Evolutionary conservation across 2,329 filamentous ascomycete genomes (phyloP), one percentile per base, ranked within the genome.

Genomic region (Waltergamsia citrina): DNA sequence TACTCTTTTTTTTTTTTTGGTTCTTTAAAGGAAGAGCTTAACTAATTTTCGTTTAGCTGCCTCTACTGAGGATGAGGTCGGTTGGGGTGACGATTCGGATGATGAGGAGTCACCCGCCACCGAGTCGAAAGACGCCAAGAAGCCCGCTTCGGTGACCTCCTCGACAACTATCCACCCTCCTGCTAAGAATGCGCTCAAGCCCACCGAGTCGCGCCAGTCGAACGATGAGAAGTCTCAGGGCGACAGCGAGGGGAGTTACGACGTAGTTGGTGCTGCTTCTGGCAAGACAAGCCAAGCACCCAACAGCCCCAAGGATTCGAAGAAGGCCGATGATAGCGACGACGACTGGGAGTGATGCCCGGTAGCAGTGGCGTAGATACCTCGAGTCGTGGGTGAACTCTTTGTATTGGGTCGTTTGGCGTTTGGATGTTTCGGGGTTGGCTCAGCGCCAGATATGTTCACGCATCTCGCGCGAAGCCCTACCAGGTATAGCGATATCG

Each of bases 161-260:
- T 76, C 74, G 4, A 71, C 65, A 5, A 80, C 76, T 5, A 72
- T 79, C 41, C 71, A 79, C 32, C 69, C 71, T 23, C 19, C 34
- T 7, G 11, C 27, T n/a, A 50, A 62, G 40, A 50, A 51, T 29
- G 52, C 51, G n/a, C 62, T 76, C 31, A 85, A 85, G 56, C 69
- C 78, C 17, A 36, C 62, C 20, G 75, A 83, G 46, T 64, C 78
- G 14, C 79, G 85, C 31, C 76, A 71, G 49, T 93, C 87, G 18
- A 82, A 93, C 49, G 87, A 94, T 50, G 82, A 87, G 54, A 87
- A 90, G 54, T 93, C 85, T 18, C 84, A 92, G 45, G 78, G 87
- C 7, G 92, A 92, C 49, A 95, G 90, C 53, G 92, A 98, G 48
- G 85, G 85, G 14, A 94, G 87, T 62, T 98, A 98, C 56, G 92